These are phyloP conservation scores for Amylocarpus encephaloides DNA, from an alignment of 2,329 filamentous ascomycete genomes.

Conservation along the genomic window DNA sequence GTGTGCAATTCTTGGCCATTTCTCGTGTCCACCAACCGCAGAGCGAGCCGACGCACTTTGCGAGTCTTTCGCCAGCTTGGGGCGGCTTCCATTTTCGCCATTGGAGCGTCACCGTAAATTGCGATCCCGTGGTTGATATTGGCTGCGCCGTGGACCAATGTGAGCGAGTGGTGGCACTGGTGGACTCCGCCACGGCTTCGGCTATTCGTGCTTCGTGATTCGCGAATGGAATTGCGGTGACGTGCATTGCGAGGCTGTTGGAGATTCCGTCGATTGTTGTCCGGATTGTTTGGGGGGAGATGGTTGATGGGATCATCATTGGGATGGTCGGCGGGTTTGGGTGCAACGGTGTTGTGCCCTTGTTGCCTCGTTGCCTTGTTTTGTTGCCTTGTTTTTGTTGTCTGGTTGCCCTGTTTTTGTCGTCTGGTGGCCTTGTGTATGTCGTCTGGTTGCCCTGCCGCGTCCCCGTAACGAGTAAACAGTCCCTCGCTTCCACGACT, in stretches of 20 bases:
- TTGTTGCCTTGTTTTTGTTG: no score
- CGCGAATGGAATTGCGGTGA: no score
- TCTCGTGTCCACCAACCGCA: constrained; percentile 9
- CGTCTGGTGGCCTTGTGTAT: not conserved
- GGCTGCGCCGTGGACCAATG: not conserved
- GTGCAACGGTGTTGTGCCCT: no score
- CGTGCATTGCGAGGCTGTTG: not conserved
- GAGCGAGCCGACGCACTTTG: constrained; percentile 1
- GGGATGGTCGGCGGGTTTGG: no score
- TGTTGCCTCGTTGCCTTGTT: no score
- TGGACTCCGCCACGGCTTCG: not conserved
- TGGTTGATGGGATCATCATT: no score
- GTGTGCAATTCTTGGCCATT: not conserved
- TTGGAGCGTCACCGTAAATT: constrained; percentile 6
- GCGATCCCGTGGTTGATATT: not conserved
- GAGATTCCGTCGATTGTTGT: not conserved
- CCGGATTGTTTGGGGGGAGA: not conserved
- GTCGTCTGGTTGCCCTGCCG: not conserved
- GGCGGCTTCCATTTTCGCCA: constrained; percentile 11
- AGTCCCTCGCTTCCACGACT: no score
- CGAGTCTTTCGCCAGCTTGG: constrained; percentile 4
- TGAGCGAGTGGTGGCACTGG: not conserved
- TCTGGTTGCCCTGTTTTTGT: no score
- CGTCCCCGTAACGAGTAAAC: not conserved
- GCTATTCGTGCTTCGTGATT: no score